Conservation (phyloP, 352 stramenopile genomes). For the Thraustochytrium sp. region DNA sequence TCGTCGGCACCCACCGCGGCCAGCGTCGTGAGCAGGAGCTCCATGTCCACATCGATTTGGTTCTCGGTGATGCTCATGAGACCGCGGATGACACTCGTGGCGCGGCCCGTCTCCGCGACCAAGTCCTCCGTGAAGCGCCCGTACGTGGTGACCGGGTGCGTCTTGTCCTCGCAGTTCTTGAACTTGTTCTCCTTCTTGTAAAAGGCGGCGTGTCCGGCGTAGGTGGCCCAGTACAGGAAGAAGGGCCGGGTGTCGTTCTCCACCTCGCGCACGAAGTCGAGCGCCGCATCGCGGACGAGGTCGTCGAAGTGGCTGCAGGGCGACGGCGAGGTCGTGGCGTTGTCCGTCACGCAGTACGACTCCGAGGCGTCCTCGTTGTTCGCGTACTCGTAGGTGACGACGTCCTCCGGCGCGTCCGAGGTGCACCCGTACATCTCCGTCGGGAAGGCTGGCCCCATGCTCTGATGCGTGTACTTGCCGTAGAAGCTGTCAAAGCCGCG, state of each 20-base stretch:
- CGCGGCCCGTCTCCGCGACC: neutral
- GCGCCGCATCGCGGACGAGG: neutral
- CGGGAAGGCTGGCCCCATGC: slow-evolving; percentile 11
- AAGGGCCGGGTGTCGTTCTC: neutral
- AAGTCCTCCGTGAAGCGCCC: neutral
- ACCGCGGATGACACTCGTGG: neutral
- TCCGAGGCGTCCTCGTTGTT: slow-evolving; percentile 2
- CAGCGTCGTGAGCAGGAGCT: neutral
- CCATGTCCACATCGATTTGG: slow-evolving; percentile 26
- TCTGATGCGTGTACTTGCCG: slow-evolving; percentile 20
- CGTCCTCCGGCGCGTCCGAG: neutral
- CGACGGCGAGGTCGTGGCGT: neutral
- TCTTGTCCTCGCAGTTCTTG: slow-evolving; percentile 25
- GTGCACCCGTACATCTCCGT: neutral
- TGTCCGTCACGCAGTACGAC: neutral
- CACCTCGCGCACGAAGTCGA: neutral
- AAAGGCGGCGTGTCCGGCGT: neutral
- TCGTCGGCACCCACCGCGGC: slow-evolving; percentile 3
- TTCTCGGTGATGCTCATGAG: slow-evolving; percentile 41
- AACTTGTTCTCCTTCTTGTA: slow-evolving; percentile 15
- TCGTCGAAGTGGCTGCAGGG: slow-evolving; percentile 33
- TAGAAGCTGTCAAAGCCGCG: slow-evolving; percentile 41
- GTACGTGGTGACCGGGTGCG: slow-evolving; percentile 4
- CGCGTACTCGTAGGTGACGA: neutral
- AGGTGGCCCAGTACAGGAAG: slow-evolving; percentile 41